Evolutionary conservation across 164 flowering plant genomes (phyloP).

Genomic region (Umbellularia californica): DNA sequence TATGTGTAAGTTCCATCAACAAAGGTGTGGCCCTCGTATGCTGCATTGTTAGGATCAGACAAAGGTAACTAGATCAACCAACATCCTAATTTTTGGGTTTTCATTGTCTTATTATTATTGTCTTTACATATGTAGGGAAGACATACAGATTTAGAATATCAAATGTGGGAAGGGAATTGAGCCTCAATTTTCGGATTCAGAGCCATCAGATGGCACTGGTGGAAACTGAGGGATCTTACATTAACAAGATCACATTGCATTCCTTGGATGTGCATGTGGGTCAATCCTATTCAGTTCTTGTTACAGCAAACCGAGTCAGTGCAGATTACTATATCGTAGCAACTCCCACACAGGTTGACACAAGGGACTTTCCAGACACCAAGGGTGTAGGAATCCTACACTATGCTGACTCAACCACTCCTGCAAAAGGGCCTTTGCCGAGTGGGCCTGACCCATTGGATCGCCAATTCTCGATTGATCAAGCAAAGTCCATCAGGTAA

Average conservation of each 20-base stretch:
- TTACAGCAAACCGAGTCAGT: constrained; percentile 41
- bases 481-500: constrained; percentile 61
- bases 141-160: constrained; percentile 60
- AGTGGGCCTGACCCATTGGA: constrained; percentile 50
- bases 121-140: constrained; percentile 30
- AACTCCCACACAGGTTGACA: constrained; percentile 34
- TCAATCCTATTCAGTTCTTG: constrained; percentile 69
- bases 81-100: too few species aligned
- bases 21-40: too few species aligned
- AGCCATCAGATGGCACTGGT: constrained; percentile 59
- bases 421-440: constrained; percentile 32
- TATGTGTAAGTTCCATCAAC: too few species aligned
- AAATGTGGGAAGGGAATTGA: constrained; percentile 41
- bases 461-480: constrained; percentile 39
- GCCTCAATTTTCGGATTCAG: constrained; percentile 62
- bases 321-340: constrained; percentile 57
- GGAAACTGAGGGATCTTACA: constrained; percentile 77
- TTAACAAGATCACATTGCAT: constrained; percentile 39
- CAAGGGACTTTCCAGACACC: constrained; percentile 3
- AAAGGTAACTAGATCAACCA: too few species aligned
- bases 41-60: too few species aligned
- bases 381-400: constrained; percentile 38
- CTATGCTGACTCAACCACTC: constrained; percentile 30
- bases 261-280: constrained; percentile 68
- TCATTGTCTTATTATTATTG: too few species aligned